Evolutionary conservation across 106 monocot genomes (phyloP), one percentile per base, ranked within the genome.

Genomic region (Platanthera guangdongensis): DNA sequence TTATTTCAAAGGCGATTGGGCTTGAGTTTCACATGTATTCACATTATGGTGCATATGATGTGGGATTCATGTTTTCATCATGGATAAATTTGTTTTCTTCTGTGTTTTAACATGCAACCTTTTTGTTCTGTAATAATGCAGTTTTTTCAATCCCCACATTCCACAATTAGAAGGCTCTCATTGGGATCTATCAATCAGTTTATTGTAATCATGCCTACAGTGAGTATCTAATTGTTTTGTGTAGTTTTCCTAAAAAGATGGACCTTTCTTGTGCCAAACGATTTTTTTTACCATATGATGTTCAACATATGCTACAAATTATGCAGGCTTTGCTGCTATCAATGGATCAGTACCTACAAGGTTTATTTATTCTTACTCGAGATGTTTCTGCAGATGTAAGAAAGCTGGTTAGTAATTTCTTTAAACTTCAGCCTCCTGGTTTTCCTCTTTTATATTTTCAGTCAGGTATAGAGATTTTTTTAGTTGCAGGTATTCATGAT

Each of bases 61-160:
- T 65, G 32, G 30, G 32, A 65, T 65, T 65, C 32, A 65, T 65
- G 25, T 62, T 70, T 12, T 70, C 47, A 47, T 16, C 45, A 48
- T 47, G 70, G 6, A 48, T 70, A 48, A 48, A 8, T 46, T 48
- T 70, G 12, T 69, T 69, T 69, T 14, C 5, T 48, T 70, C 4
- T 47, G 47, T 70, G 14, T 47, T 5, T 51, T 51, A 3, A 72
- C 49, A 68, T 15, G 70, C 16, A 47, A n/a, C 47, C 47, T n/a
- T 70, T 70, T 6, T 10, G 46, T 46, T 70, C 75, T 19, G 64
- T 57, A 69, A 57, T 78, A 47, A 4, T 79, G 77, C 85, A 99
- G 99, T 84, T 94, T 92, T 99, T 99, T 76, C 94, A 90, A 71
- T 92, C 94, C 75, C 86, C 94, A 45, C 99, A 99, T 84, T 80